Conservation (phyloP, 2,329 filamentous ascomycete genomes). For the Clarireedia sp. region DNA sequence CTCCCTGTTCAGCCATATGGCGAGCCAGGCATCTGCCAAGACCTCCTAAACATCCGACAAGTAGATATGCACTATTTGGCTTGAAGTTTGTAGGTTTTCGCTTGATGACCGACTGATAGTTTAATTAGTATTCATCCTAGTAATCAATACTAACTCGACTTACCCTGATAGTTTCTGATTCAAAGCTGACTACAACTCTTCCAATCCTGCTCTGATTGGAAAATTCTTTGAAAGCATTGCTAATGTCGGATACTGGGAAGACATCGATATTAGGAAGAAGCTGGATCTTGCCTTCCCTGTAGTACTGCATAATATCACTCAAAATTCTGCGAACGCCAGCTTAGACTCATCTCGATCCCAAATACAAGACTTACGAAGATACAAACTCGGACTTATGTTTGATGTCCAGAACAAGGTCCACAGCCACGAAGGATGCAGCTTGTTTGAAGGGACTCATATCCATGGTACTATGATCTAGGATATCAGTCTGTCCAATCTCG, state of each 20-base stretch:
- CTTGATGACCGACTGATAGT: not conserved
- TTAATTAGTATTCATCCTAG: not conserved
- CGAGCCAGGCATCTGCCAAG: slow-evolving; percentile 13
- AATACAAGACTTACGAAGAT: not conserved
- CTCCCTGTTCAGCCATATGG: slow-evolving; percentile 10
- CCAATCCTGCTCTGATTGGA: not conserved
- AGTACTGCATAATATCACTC: not conserved
- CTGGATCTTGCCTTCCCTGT: not conserved
- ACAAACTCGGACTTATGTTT: not conserved
- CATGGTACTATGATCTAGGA: slow-evolving; percentile 4
- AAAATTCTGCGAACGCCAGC: not conserved
- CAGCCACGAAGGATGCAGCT: slow-evolving; percentile 3
- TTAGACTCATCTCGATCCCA: not conserved
- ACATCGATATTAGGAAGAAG: not conserved
- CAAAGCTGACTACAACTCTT: not conserved
- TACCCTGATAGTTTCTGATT: not conserved
- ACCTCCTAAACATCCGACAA: slow-evolving; percentile 16
- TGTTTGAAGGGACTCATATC: not conserved
- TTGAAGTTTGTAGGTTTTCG: slow-evolving; percentile 4
- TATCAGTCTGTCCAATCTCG: slow-evolving; percentile 28
- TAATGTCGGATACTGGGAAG: not conserved
- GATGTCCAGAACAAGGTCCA: slow-evolving; percentile 3
- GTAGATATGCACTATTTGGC: slow-evolving; percentile 7
- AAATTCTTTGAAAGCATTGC: not conserved
- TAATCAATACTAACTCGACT: not conserved